phyloP scores from a whole-genome alignment of 176 grass and related monocot genomes.

The Lolium perenne region DNA sequence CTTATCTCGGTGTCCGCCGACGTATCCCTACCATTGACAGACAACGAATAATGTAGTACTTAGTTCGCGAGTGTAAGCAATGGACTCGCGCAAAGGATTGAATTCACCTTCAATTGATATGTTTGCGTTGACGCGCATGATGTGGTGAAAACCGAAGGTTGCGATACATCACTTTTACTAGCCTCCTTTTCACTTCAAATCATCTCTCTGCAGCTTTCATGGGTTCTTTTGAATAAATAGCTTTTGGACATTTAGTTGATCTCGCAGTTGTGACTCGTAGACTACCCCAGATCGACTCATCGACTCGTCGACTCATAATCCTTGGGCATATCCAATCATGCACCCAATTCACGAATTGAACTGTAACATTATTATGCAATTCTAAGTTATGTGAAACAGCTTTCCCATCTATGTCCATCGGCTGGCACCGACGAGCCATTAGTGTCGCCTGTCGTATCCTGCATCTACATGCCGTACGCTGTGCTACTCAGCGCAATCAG shows the following conservation, averaged over 20 bases:
- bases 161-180: background rate
- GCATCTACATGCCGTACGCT: background rate
- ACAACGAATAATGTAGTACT: too few relatives aligned
- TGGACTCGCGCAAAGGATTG: too few relatives aligned
- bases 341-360: background rate
- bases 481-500: background rate
- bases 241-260: too few relatives aligned
- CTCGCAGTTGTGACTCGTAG: too few relatives aligned
- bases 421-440: background rate
- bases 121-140: too few relatives aligned
- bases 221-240: background rate
- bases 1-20: too few relatives aligned
- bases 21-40: too few relatives aligned
- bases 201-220: constrained; percentile 1
- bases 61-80: too few relatives aligned
- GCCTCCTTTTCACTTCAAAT: background rate
- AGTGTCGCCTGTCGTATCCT: background rate
- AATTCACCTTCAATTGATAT: too few relatives aligned
- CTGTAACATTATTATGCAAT: background rate
- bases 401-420: background rate
- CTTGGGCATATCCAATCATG: background rate
- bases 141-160: too few relatives aligned
- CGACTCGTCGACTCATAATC: too few relatives aligned
- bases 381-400: background rate
- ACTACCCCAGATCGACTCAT: too few relatives aligned